Conservation (phyloP, 2,329 filamentous ascomycete genomes). For the Aspergillus cejpii region DNA sequence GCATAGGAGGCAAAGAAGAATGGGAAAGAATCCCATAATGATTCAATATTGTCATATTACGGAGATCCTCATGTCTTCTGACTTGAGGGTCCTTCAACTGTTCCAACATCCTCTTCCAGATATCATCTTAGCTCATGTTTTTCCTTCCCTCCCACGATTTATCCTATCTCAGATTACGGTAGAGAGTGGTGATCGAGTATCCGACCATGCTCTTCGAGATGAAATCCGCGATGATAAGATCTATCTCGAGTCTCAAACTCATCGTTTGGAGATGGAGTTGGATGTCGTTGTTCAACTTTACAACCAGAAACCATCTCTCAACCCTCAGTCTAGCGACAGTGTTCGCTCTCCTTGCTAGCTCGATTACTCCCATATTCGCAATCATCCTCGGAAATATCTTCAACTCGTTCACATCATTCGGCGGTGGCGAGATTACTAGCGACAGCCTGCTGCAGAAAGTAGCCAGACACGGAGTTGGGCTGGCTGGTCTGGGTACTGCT, state of each 20-base stretch:
- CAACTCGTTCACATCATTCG: constrained; percentile 61
- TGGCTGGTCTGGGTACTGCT: constrained; percentile 57
- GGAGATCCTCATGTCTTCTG: neutral
- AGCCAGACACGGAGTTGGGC: constrained; percentile 54
- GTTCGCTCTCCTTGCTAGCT: constrained; percentile 54
- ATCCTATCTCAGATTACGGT: neutral
- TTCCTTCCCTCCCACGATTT: neutral
- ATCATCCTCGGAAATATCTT: constrained; percentile 71
- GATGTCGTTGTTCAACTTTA: constrained; percentile 65
- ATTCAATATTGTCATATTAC: constrained; percentile 16
- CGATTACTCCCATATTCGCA: constrained; percentile 58
- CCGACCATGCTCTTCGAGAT: neutral
- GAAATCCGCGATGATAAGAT: constrained; percentile 1
- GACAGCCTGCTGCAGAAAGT: constrained; percentile 51
- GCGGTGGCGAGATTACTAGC: constrained; percentile 47
- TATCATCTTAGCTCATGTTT: neutral
- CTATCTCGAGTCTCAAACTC: neutral
- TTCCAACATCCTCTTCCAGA: neutral
- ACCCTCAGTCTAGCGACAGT: constrained; percentile 51
- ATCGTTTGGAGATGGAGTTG: constrained; percentile 30
- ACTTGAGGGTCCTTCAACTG: neutral
- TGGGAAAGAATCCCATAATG: neutral
- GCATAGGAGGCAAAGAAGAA: neutral
- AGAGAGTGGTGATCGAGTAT: neutral
- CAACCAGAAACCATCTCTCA: constrained; percentile 52